These are phyloP conservation scores for Annulohypoxylon truncatum DNA, from an alignment of 2,329 filamentous ascomycete genomes.

Conservation along the genomic window DNA sequence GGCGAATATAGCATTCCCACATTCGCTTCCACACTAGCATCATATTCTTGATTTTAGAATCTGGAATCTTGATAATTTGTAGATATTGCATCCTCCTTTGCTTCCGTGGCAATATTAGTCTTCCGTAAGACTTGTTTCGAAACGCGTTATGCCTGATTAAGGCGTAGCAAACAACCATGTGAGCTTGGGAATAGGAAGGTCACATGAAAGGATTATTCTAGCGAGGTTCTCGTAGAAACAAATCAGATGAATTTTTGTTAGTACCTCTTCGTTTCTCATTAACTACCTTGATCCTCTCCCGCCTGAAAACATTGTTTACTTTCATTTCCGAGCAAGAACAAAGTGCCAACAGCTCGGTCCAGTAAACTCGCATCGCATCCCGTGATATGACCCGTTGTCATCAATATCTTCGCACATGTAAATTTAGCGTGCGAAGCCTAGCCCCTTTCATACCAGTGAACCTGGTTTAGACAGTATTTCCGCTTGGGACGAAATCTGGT, in stretches of 20 bases:
- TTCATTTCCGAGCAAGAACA: constrained; percentile 1
- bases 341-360: not conserved
- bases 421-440: constrained; percentile 7
- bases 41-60: not conserved
- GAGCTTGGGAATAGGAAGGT: constrained; percentile 31
- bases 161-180: constrained; percentile 6
- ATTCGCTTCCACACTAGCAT: not conserved
- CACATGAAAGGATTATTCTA: constrained; percentile 28
- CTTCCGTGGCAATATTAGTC: constrained; percentile 18
- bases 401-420: constrained; percentile 14
- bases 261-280: constrained; percentile 43
- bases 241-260: constrained; percentile 29
- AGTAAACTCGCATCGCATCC: not conserved
- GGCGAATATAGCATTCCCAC: not conserved
- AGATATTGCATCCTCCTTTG: constrained; percentile 20
- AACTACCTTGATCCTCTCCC: constrained; percentile 36
- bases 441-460: constrained; percentile 2
- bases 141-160: constrained; percentile 11
- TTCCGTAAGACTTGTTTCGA: constrained; percentile 27
- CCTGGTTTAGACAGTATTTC: constrained; percentile 10
- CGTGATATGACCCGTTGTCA: constrained; percentile 8
- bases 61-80: constrained; percentile 8
- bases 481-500: constrained; percentile 61
- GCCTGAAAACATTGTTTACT: constrained; percentile 15
- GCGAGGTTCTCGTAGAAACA: constrained; percentile 7